Percentiles rank a stretch among this genome's conserved stretches.
These are phyloP conservation scores for Trifolium repens DNA, from an alignment of 306 rosid genomes.

Conservation along the genomic window DNA sequence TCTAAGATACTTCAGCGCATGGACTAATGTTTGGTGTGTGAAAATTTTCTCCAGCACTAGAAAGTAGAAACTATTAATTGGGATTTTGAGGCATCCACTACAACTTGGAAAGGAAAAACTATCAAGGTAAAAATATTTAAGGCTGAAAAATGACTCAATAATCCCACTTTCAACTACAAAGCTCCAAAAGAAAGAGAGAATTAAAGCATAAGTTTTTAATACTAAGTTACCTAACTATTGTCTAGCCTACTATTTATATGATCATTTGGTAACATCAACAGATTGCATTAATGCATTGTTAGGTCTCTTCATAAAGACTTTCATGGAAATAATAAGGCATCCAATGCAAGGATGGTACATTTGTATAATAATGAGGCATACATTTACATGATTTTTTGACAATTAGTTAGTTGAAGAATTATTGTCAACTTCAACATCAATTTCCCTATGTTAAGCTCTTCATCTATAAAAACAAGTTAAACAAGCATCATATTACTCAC, in stretches of 20 bases:
- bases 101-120: too few species aligned
- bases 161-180: neutral
- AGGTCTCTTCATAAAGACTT: neutral
- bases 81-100: too few species aligned
- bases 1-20: too few species aligned
- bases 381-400: neutral
- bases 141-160: too few species aligned
- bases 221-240: neutral
- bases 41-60: too few species aligned
- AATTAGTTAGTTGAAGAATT: conserved; percentile 34
- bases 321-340: conserved; percentile 26
- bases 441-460: conserved; percentile 11
- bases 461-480: conserved; percentile 36
- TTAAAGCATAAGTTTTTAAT: neutral
- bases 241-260: neutral
- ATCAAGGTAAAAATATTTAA: too few species aligned
- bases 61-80: too few species aligned
- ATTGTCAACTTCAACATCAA: neutral
- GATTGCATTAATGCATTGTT: neutral
- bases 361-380: neutral
- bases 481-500: conserved; percentile 16
- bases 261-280: neutral
- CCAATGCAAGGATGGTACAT: conserved; percentile 30
- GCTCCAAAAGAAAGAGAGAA: neutral
- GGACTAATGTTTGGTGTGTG: too few species aligned